These are phyloP conservation scores for Hypoxylon sp. DNA, from an alignment of 2,329 filamentous ascomycete species.

Conservation along the genomic window DNA sequence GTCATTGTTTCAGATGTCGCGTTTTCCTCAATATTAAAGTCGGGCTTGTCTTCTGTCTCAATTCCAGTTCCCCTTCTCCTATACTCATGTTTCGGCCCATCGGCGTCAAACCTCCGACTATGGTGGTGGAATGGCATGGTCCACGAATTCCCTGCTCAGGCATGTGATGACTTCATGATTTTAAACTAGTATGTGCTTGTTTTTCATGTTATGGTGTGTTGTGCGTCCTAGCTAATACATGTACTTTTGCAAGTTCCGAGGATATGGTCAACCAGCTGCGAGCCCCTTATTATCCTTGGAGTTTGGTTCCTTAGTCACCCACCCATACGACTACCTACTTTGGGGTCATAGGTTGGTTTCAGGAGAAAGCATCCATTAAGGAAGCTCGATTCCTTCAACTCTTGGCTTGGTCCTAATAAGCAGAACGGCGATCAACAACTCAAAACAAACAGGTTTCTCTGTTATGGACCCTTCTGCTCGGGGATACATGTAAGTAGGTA, in stretches of 20 bases:
- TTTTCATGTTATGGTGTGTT: neutral
- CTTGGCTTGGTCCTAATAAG: conserved; percentile 2
- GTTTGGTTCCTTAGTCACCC: neutral
- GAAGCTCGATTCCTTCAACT: conserved; percentile 2
- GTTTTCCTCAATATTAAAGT: conserved; percentile 17
- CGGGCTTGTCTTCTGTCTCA: conserved; percentile 4
- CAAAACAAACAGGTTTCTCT: neutral
- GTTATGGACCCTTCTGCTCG: neutral
- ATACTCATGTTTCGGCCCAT: conserved; percentile 17
- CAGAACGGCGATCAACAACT: neutral
- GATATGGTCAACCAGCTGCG: neutral
- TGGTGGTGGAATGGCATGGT: conserved; percentile 17
- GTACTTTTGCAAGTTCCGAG: conserved; percentile 2
- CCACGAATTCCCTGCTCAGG: conserved; percentile 5
- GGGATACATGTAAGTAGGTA: neutral
- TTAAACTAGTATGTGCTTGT: neutral
- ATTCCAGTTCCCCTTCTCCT: conserved; percentile 1
- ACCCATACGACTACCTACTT: neutral
- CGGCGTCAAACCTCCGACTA: conserved; percentile 1
- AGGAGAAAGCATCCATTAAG: conserved; percentile 1
- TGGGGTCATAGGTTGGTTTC: conserved; percentile 2
- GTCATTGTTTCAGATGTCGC: conserved; percentile 24
- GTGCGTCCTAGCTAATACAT: neutral
- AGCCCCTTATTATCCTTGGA: conserved; percentile 1
- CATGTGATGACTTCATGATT: conserved; percentile 31